A percentile compares a stretch with the other conserved stretches of the same genome.
These are phyloP conservation scores for Phytophthora vignae DNA, from an alignment of 352 stramenopile genomes.

Conservation along the genomic window DNA sequence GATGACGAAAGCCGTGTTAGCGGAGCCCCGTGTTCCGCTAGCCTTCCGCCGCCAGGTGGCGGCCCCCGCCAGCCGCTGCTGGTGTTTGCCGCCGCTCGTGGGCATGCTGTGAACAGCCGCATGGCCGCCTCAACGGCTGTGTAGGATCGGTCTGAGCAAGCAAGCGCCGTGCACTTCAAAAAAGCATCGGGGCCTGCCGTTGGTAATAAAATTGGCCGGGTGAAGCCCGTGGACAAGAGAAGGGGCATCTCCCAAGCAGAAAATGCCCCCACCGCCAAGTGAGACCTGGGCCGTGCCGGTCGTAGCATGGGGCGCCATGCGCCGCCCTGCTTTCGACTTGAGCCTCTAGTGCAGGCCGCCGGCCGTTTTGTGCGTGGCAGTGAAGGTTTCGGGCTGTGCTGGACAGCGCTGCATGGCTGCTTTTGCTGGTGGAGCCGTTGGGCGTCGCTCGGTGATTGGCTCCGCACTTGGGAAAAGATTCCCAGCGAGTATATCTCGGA, in stretches of 20 bases:
- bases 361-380: not conserved
- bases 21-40: not conserved
- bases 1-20: conserved; percentile 12
- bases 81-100: not conserved
- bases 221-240: not conserved
- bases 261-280: not conserved
- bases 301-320: conserved; percentile 12
- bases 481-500: no score
- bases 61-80: not conserved
- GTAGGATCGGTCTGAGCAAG: conserved; percentile 40
- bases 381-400: no score
- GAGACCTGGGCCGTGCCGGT: conserved; percentile 2
- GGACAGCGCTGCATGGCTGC: no score
- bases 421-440: no score
- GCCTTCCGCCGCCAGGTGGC: not conserved
- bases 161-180: conserved; percentile 20
- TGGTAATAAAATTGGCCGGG: conserved; percentile 30
- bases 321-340: not conserved
- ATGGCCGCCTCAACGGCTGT: conserved; percentile 16
- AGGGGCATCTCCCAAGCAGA: conserved; percentile 28
- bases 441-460: no score
- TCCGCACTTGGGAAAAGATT: no score
- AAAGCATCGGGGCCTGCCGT: conserved; percentile 27
- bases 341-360: not conserved
- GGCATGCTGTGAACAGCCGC: conserved; percentile 14